Base-by-base conservation (phyloP, 768 basidiomycete genomes). In the Cytidiella melzeri region DNA sequence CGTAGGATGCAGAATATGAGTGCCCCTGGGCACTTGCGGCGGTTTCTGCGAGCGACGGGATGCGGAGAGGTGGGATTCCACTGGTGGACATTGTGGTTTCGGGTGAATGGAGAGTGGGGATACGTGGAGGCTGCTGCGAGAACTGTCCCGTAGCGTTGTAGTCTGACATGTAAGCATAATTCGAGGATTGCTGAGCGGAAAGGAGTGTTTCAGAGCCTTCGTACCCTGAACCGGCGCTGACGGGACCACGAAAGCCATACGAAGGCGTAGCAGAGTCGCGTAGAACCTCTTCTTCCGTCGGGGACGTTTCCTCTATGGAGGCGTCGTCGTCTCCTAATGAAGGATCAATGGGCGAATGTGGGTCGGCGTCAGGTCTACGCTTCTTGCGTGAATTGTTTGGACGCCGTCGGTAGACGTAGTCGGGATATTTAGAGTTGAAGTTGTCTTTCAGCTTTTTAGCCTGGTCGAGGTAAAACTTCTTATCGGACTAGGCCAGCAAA, bases 391-490 rank as follows among this genome's bases (percentile, higher is more conserved):
- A 85, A 63, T 92, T 90, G 70, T 92, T 92, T 23, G 90, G 90
- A 44, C 90, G 76, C 45, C 90, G 81, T 59, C 83, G 80, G 71
- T 92, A 92, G 40, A 92, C 88, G 57, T 92, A 92, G 74, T 91
- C 88, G 13, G 90, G 90, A 66, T 91, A 92, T 61, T 81, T 86
- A 20, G 76, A 68, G 65, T 92, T 92, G 73, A 92, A 92, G 47
- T 71, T 81, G 56, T 92, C 90, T 65, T 92, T 92, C 47, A 92
- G 69, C 53, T 80, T 76, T 66, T 90, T 90, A 9, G 90, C 90
- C 64, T 88, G 86, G 61, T 91, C 84, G 50, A 88, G 81, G 63
- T 91, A 92, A 65, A 88, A 91, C 60, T 89, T 85, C 64, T 92
- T 92, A 39, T 90, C 85, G 24, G 74, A 64, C 90, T 91, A 55